A percentile compares a stretch with the other conserved stretches of the same genome.
phyloP scores from a whole-genome alignment of 495 filamentous ascomycete species.

The Talaromyces proteolyticus region DNA sequence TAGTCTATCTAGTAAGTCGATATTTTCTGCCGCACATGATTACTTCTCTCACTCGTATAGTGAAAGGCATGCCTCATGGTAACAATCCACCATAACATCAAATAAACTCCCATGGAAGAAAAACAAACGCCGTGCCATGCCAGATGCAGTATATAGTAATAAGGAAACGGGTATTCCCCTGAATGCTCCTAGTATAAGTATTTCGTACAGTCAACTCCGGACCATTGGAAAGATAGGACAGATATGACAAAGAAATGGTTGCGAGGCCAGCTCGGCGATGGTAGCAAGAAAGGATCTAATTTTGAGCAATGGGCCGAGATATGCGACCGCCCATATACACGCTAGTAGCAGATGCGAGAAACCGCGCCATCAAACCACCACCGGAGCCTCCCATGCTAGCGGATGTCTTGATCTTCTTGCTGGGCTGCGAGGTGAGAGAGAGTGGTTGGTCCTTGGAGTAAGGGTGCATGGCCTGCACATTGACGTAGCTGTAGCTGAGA shows the following conservation, averaged over 20 bases:
- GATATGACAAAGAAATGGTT: not conserved
- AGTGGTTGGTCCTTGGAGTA: conserved; percentile 13
- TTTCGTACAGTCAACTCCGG: not conserved
- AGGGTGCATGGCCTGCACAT: conserved; percentile 22
- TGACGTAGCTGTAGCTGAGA: conserved; percentile 28
- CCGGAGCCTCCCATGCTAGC: conserved; percentile 21
- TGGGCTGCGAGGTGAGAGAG: conserved; percentile 19
- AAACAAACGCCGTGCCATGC: conserved; percentile 7
- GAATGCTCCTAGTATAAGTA: not conserved
- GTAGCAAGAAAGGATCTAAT: not conserved
- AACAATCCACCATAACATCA: not conserved
- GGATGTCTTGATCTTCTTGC: conserved; percentile 36
- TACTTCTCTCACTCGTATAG: too few species aligned
- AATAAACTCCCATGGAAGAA: not conserved
- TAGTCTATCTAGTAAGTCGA: too few species aligned
- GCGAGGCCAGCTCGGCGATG: conserved; percentile 4
- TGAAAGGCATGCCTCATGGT: not conserved
- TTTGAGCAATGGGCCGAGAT: conserved; percentile 2
- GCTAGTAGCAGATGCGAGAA: conserved; percentile 36
- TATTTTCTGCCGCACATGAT: too few species aligned
- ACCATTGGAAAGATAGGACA: not conserved
- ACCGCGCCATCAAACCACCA: conserved; percentile 35
- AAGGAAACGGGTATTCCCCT: not conserved
- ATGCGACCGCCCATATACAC: conserved; percentile 38
- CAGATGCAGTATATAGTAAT: conserved; percentile 5